phyloP scores from a whole-genome alignment of 768 basidiomycete species.

The Tylopilus plumbeoviolaceoides region DNA sequence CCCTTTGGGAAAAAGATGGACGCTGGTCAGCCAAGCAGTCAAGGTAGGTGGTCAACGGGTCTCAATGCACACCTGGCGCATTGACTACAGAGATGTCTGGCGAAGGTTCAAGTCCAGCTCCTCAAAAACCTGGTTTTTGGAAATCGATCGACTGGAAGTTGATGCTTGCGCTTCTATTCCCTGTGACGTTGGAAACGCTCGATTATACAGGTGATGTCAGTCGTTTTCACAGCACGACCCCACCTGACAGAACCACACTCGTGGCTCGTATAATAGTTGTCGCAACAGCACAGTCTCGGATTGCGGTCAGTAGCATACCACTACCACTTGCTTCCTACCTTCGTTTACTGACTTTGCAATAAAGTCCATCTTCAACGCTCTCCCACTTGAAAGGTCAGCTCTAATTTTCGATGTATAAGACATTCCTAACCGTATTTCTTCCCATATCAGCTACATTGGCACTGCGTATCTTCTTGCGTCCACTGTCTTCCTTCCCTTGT shows the following conservation, averaged over 20 bases:
- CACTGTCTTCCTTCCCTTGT: slow-evolving; percentile 51
- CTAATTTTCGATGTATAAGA: neutral
- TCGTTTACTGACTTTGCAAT: neutral
- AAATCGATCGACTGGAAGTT: slow-evolving; percentile 26
- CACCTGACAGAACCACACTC: neutral
- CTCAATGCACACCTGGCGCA: neutral
- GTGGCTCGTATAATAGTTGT: slow-evolving; percentile 18
- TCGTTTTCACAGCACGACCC: neutral
- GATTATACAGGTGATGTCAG: slow-evolving; percentile 25
- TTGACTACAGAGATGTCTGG: slow-evolving; percentile 8
- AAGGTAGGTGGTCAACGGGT: slow-evolving; percentile 2
- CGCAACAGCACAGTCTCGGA: slow-evolving; percentile 48
- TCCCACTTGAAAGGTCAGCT: slow-evolving; percentile 25
- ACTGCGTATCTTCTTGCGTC: slow-evolving; percentile 48
- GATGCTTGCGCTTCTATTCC: slow-evolving; percentile 37
- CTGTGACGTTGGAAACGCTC: slow-evolving; percentile 38
- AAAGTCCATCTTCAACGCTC: slow-evolving; percentile 29
- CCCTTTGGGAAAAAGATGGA: slow-evolving; percentile 6
- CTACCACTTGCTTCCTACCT: neutral
- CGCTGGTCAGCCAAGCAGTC: neutral
- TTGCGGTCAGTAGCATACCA: slow-evolving; percentile 41
- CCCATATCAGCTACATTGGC: slow-evolving; percentile 39
- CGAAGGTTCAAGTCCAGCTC: neutral
- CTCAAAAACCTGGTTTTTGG: slow-evolving; percentile 22
- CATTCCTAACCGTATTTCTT: neutral